A percentile compares a stretch with the other conserved stretches of the same genome.
Evolutionary conservation across 164 flowering plant species (phyloP).

Genomic region (Aristolochia californica): DNA sequence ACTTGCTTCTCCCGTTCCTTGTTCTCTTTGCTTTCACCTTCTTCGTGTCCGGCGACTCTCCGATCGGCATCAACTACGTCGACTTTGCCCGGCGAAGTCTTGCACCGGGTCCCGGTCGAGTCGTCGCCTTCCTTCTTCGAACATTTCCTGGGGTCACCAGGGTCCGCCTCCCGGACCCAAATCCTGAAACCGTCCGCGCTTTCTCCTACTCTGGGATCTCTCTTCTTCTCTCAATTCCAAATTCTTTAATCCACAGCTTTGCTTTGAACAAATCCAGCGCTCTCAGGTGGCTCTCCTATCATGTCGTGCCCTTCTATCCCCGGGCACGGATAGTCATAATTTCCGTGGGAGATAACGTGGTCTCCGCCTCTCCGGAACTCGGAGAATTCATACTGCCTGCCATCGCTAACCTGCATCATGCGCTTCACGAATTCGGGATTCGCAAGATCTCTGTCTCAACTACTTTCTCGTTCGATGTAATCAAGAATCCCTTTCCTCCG

Average conservation of each 20-base stretch:
- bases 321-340: constrained; percentile 48
- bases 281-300: constrained; percentile 40
- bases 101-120: constrained; percentile 1
- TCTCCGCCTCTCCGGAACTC: constrained; percentile 19
- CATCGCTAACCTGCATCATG: constrained; percentile 32
- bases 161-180: constrained; percentile 37
- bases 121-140: constrained; percentile 17
- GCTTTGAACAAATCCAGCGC: constrained; percentile 63
- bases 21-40: not conserved
- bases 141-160: constrained; percentile 22
- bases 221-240: constrained; percentile 62
- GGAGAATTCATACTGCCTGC: constrained; percentile 43
- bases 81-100: not conserved
- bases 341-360: constrained; percentile 53
- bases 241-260: constrained; percentile 39
- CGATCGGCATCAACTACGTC: not conserved
- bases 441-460: constrained; percentile 56
- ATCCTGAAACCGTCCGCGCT: constrained; percentile 42
- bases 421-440: constrained; percentile 50
- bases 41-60: not conserved
- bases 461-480: constrained; percentile 48
- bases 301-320: constrained; percentile 69
- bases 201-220: constrained; percentile 60
- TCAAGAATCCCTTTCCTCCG: constrained; percentile 62
- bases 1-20: constrained; percentile 1